phyloP scores from a whole-genome alignment of 1,284 basidiomycete species.

The Cutaneotrichosporon mucoides region DNA sequence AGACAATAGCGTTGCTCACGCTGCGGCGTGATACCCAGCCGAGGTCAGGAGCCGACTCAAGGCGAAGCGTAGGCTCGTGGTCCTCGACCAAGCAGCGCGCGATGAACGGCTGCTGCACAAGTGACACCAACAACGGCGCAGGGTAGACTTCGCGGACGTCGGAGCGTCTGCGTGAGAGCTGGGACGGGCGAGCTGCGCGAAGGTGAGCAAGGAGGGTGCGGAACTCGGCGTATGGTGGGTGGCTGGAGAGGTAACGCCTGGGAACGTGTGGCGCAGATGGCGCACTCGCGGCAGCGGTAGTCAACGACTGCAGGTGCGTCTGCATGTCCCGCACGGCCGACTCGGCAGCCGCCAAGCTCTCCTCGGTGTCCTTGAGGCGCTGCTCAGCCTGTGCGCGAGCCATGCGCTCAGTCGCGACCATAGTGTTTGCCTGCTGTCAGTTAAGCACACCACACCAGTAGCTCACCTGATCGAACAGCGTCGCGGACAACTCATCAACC shows the following conservation, averaged over 20 bases:
- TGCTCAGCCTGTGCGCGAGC: slow-evolving; percentile 70
- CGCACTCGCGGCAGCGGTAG: background rate
- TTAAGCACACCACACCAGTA: too few relatives aligned
- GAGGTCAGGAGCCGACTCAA: slow-evolving; percentile 86
- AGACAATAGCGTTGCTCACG: slow-evolving; percentile 80
- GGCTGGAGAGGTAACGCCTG: slow-evolving; percentile 59
- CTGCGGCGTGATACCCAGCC: slow-evolving; percentile 87
- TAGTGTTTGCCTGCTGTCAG: slow-evolving; percentile 66
- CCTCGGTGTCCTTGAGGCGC: slow-evolving; percentile 74
- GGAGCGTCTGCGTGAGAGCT: slow-evolving; percentile 10
- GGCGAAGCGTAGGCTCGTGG: slow-evolving; percentile 85
- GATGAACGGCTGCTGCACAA: slow-evolving; percentile 76
- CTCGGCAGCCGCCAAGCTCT: slow-evolving; percentile 75
- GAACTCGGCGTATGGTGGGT: slow-evolving; percentile 83
- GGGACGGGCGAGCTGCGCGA: slow-evolving; percentile 61
- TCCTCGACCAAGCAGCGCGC: slow-evolving; percentile 79
- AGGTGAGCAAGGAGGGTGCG: slow-evolving; percentile 75
- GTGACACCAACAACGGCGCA: slow-evolving; percentile 63
- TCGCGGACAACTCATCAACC: slow-evolving; percentile 87
- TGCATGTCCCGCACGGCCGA: slow-evolving; percentile 81
- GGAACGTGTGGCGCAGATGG: slow-evolving; percentile 2
- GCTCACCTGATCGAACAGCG: slow-evolving; percentile 63
- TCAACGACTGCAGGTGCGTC: slow-evolving; percentile 65
- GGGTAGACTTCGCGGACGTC: slow-evolving; percentile 34
- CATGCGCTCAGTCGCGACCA: slow-evolving; percentile 88